Evolutionary conservation across 495 filamentous ascomycete species (phyloP).

Genomic region (Aspergillus asperescens): DNA sequence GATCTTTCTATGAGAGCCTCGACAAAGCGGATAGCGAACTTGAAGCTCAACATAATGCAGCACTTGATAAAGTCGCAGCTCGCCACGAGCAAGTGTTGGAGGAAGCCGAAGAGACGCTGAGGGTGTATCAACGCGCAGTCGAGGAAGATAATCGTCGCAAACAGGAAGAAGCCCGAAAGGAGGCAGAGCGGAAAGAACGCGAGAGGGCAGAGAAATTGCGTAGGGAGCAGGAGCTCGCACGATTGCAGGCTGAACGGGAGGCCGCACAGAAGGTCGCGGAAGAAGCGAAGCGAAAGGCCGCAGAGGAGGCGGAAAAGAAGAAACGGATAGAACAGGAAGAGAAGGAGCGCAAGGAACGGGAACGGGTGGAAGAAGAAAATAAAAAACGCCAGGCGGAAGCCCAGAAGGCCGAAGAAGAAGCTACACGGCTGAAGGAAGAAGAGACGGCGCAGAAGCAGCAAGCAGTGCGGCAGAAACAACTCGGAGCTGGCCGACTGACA

Average conservation of each 20-base stretch:
- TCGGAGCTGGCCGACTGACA: conserved; percentile 24
- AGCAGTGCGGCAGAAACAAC: conserved; percentile 23
- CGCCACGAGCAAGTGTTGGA: conserved; percentile 60
- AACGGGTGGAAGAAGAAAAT: conserved; percentile 36
- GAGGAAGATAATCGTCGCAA: conserved; percentile 32
- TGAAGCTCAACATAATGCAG: conserved; percentile 49
- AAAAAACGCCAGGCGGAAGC: conserved; percentile 34
- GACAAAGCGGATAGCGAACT: conserved; percentile 41
- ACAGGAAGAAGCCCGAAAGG: conserved; percentile 33
- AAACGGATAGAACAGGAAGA: conserved; percentile 40
- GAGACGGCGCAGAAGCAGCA: conserved; percentile 27
- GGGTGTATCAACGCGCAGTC: conserved; percentile 31
- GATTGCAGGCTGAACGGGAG: conserved; percentile 41
- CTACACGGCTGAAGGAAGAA: conserved; percentile 17
- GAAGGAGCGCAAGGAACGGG: conserved; percentile 48
- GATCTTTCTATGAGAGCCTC: conserved; percentile 41
- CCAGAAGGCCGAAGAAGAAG: conserved; percentile 33
- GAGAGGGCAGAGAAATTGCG: conserved; percentile 36
- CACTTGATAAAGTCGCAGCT: conserved; percentile 56
- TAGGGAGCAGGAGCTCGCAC: conserved; percentile 34
- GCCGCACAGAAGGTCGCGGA: conserved; percentile 33
- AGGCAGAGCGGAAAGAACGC: conserved; percentile 35
- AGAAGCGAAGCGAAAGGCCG: conserved; percentile 35
- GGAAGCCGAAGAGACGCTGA: conserved; percentile 47
- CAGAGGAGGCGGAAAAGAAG: conserved; percentile 37